Evolutionary conservation across 1,139 yeast genomes (phyloP), one percentile per base, ranked within the genome.

Genomic region (Debaryomyces coudertii): DNA sequence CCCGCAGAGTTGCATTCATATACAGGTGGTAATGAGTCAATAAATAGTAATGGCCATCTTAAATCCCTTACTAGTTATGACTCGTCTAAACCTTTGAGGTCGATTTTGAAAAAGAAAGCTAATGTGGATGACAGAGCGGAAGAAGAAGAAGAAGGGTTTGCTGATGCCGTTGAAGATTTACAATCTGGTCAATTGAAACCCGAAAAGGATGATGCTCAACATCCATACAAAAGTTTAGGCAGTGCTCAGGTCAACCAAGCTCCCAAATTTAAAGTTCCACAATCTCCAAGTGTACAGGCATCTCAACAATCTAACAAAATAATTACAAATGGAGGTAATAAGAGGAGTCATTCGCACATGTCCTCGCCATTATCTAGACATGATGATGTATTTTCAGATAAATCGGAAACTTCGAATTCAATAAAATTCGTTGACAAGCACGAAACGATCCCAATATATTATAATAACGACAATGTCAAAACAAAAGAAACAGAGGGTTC

Each of bases 401-500:
- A 33, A n/a, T 53, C 57, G 2, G 46, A 53, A 2, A 38, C 54
- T 5, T 63, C 69, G 7, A 63, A 60, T 35, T 71, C 77, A 2
- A 74, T 74, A 47, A 69, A 71, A 51, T 74, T 74, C 47, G 63
- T 63, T 42, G 73, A 71, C 12, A 63, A 61, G 7, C 75, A 73
- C 7, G 74, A 73, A 50, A 73, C 77, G 2, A 72, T 73, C 29
- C 70, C 73, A 1, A 59, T 65, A 30, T 55, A 58, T 37, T 44
- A 42, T 15, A 49, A 56, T 16, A 48, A 47, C 22, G 42, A 45
- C 30, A 45, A 42, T 18, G 47, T 39, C 40, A 44, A 36, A 35
- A 33, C 45, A 6, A 47, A 43, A 25, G 40, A 50, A 16, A 18
- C 40, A 11, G 46, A 37, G 18, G 42, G 51, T 28, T 3, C 31